Evolutionary conservation across 352 stramenopile species (phyloP).

Genomic region (Globisporangium mamillatum): DNA sequence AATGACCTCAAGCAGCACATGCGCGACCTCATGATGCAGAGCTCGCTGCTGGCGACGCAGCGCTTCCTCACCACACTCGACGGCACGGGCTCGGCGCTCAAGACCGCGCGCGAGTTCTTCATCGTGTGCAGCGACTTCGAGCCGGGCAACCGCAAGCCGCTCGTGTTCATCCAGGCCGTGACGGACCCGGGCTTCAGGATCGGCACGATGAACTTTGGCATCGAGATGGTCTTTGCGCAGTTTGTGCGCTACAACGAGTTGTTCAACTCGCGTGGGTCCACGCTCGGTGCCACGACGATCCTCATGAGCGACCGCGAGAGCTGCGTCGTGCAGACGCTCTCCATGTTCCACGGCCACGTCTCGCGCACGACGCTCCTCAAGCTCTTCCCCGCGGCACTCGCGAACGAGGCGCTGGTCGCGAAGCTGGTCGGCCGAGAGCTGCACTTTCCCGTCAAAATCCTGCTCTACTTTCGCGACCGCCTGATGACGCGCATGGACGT

Average conservation of each 20-base stretch:
- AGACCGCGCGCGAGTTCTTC: conserved; percentile 18
- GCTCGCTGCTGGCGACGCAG: not conserved
- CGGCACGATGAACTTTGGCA: conserved; percentile 11
- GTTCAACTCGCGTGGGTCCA: conserved; percentile 16
- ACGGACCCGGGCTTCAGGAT: conserved; percentile 5
- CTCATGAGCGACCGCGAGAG: conserved; percentile 1
- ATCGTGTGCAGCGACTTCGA: conserved; percentile 7
- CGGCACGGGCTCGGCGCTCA: conserved; percentile 10
- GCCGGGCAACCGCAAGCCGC: conserved; percentile 1
- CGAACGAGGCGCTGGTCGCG: conserved; percentile 12
- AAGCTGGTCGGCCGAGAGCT: conserved; percentile 9
- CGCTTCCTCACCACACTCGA: conserved; percentile 1
- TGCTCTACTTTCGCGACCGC: not conserved
- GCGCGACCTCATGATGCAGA: conserved; percentile 4
- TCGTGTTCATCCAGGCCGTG: conserved; percentile 1
- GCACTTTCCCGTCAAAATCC: not conserved
- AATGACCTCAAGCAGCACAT: conserved; percentile 26
- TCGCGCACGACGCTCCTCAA: conserved; percentile 11
- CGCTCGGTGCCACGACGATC: not conserved
- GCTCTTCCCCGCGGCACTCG: conserved; percentile 16
- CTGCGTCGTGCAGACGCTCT: conserved; percentile 15
- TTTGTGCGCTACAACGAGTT: conserved; percentile 23
- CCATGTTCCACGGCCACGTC: conserved; percentile 11
- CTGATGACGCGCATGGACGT: conserved; percentile 3
- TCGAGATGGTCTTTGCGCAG: conserved; percentile 26